Percentiles rank a stretch among this genome's conserved stretches.
phyloP scores from a whole-genome alignment of 768 basidiomycete species.

The Rhizopogon vinicolor region DNA sequence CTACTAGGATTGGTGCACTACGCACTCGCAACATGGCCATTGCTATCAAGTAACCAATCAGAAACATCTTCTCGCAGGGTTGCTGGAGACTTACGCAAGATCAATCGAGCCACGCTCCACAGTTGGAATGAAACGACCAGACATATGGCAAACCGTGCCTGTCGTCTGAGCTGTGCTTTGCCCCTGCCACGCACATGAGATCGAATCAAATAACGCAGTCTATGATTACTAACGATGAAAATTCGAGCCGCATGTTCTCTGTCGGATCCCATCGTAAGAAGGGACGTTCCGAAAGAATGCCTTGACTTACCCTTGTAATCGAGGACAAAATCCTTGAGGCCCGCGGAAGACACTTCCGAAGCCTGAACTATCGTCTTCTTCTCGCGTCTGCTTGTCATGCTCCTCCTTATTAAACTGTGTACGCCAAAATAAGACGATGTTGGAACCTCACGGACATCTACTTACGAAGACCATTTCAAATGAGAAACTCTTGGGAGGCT shows the following conservation, averaged over 20 bases:
- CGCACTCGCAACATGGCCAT: slow-evolving; percentile 74
- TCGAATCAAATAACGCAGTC: not conserved
- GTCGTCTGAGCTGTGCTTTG: slow-evolving; percentile 92
- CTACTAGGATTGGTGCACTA: not conserved
- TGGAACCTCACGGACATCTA: not conserved
- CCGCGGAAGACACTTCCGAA: slow-evolving; percentile 66
- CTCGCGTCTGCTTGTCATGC: slow-evolving; percentile 62
- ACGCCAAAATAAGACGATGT: not conserved
- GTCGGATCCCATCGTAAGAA: slow-evolving; percentile 37
- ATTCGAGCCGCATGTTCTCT: slow-evolving; percentile 47
- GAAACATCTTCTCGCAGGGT: not conserved
- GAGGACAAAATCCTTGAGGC: slow-evolving; percentile 68
- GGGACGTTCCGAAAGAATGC: not conserved
- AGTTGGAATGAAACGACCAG: slow-evolving; percentile 86
- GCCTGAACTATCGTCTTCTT: slow-evolving; percentile 49
- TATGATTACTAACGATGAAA: slow-evolving; percentile 55
- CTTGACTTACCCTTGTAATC: slow-evolving; percentile 61
- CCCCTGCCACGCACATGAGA: slow-evolving; percentile 42
- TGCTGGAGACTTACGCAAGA: slow-evolving; percentile 50
- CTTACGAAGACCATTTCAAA: slow-evolving; percentile 80
- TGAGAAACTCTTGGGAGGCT: slow-evolving; percentile 65
- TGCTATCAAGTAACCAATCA: slow-evolving; percentile 37
- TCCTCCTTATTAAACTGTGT: slow-evolving; percentile 68
- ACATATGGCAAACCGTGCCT: slow-evolving; percentile 56
- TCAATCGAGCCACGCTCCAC: slow-evolving; percentile 91